phyloP scores from a whole-genome alignment of 192 early-diverging fungal genomes.

The Umbelopsis sp. region DNA sequence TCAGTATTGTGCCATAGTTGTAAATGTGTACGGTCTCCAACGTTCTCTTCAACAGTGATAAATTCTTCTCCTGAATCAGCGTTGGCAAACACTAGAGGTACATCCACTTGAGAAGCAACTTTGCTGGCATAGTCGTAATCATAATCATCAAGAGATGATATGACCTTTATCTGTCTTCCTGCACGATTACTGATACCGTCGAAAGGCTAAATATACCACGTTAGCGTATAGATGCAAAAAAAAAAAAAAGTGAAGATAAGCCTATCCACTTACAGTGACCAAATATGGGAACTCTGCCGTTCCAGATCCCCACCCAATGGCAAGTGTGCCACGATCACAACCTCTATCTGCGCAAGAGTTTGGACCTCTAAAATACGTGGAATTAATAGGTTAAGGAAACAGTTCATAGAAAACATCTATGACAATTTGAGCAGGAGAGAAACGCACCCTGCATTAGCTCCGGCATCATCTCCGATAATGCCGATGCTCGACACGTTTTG shows the following conservation, averaged over 20 bases:
- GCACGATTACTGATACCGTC: constrained; percentile 28
- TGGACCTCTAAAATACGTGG: constrained; percentile 13
- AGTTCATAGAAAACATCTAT: background rate
- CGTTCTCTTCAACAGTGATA: constrained; percentile 50
- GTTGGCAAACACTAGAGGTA: constrained; percentile 47
- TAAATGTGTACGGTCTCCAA: constrained; percentile 59
- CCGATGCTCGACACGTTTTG: background rate
- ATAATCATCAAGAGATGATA: constrained; percentile 8
- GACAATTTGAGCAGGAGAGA: background rate
- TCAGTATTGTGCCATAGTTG: constrained; percentile 60
- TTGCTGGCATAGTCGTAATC: constrained; percentile 19
- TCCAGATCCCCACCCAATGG: constrained; percentile 34
- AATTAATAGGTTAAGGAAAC: background rate
- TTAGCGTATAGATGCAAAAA: too few relatives aligned
- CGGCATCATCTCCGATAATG: constrained; percentile 33
- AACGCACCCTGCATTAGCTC: constrained; percentile 20
- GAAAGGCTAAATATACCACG: constrained; percentile 13
- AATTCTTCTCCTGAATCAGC: constrained; percentile 40
- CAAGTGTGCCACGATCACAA: constrained; percentile 26
- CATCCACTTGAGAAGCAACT: constrained; percentile 39
- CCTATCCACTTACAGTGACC: constrained; percentile 26
- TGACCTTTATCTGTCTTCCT: constrained; percentile 17
- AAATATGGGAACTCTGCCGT: constrained; percentile 31
- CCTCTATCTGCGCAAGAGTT: constrained; percentile 32
- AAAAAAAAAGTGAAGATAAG: too few relatives aligned